Base-by-base conservation (phyloP, 2,329 filamentous ascomycete genomes). In the Plenodomus tracheiphilus region DNA sequence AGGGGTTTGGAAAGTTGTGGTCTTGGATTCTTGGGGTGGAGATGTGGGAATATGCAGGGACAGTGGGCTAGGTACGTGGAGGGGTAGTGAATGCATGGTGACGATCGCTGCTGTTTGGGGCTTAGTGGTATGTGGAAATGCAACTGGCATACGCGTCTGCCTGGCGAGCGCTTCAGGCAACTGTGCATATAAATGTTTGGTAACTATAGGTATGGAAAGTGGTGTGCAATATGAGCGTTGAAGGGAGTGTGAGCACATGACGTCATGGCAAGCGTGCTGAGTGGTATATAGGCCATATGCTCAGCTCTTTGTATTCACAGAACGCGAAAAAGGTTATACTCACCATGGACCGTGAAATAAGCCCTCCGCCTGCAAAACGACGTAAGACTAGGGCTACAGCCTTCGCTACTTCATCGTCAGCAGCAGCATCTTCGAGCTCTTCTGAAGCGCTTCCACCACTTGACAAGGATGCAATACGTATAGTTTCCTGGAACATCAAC, bases 401-500 rank as follows among this genome's bases (percentile, higher is more conserved):
- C 19, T 19, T n/a, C 16, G 8, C 25, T 17, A 3, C 10, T 15
- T 13, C 20, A 15, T 36, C 45, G 13, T 10, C 18, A 13, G 11
- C 22, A 35, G 16, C 22, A 15, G 9, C 39, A 15, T 25, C 19
- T 9, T 11, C 44, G 20, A 18, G 13, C n/a, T 20, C 46, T 18
- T 43, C 47, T 41, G 22, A 41, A 39, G 20, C 20, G 17, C 40
- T 51, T 9, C 48, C 54, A 20, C 22, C 36, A 22, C 32, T 50
- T 16, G 21, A 48, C 11, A 11, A 40, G n/a, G 37, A 59, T 30
- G 41, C 46, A 7, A 55, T 77, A 10, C 62, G 62, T 5, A 69
- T 79, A 21, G 77, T 74, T 59, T 75, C 75, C 9, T 79, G 77
- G 77, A 79, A 79, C 55, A 64, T 79, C 56, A 78, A 79, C 53